phyloP scores from a whole-genome alignment of 352 stramenopile species.

The Globisporangium camurandrum region DNA sequence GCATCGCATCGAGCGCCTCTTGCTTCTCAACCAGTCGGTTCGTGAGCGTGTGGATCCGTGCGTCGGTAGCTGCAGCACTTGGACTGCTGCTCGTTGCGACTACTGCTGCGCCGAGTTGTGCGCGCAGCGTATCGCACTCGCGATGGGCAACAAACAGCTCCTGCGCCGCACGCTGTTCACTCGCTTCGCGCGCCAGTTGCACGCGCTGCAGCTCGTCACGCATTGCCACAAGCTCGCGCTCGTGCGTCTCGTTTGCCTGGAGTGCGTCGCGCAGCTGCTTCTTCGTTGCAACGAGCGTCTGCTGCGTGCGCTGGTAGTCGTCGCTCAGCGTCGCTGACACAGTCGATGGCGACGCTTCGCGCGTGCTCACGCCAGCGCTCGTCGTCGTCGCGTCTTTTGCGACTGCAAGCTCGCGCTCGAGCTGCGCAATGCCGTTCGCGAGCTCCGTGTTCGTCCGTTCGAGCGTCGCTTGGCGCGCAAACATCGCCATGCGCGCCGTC shows the following conservation, averaged over 20 bases:
- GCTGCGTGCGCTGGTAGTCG: conserved; percentile 52
- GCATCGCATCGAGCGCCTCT: conserved; percentile 60
- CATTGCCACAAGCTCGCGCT: conserved; percentile 55
- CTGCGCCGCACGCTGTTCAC: conserved; percentile 26
- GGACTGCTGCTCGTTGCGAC: conserved; percentile 16
- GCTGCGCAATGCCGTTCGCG: conserved; percentile 47
- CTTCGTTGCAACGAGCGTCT: conserved; percentile 60
- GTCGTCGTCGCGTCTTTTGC: conserved; percentile 18
- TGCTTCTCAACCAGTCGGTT: conserved; percentile 81
- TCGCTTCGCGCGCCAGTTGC: conserved; percentile 27
- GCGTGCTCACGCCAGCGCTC: neutral
- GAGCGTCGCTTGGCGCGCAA: conserved; percentile 59
- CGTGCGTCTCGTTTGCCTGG: conserved; percentile 53
- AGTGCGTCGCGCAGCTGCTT: conserved; percentile 70
- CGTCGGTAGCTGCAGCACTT: conserved; percentile 28
- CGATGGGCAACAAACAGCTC: conserved; percentile 29
- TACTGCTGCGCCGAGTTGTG: conserved; percentile 28
- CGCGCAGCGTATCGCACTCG: conserved; percentile 40
- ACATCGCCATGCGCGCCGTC: conserved; percentile 63
- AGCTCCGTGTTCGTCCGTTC: conserved; percentile 73
- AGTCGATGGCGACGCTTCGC: conserved; percentile 1
- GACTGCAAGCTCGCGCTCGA: conserved; percentile 53
- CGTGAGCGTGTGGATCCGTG: conserved; percentile 69
- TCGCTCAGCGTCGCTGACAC: conserved; percentile 31
- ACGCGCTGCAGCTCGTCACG: conserved; percentile 43